Conservation (phyloP, 176 grass and related monocot genomes). For the Bolboschoenus planiculmis region DNA sequence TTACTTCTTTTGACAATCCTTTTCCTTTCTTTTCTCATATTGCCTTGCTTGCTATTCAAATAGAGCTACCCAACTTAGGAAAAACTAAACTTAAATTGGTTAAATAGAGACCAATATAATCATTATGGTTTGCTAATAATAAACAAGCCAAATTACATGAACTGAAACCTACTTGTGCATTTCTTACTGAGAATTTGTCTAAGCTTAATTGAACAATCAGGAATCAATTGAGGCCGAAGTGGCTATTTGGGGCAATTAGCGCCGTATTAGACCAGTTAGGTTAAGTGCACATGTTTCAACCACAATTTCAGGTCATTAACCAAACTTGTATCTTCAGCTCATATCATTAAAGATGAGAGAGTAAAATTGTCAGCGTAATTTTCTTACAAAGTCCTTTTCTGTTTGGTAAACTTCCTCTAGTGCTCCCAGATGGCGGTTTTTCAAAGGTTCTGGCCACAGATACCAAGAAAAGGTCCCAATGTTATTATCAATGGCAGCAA, state of each 20-base stretch:
- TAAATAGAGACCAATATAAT: neutral
- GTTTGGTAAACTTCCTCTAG: constrained; percentile 73
- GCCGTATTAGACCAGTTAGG: neutral
- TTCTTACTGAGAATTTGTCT: neutral
- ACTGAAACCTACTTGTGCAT: neutral
- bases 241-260: neutral
- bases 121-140: neutral
- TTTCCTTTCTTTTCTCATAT: too few species aligned
- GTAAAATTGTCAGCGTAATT: neutral
- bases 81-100: neutral
- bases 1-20: too few species aligned
- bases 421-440: constrained; percentile 87
- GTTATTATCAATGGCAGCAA: constrained; percentile 85
- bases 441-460: constrained; percentile 89
- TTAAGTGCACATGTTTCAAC: neutral
- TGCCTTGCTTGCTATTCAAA: too few species aligned
- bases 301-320: neutral
- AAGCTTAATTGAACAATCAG: neutral
- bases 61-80: neutral
- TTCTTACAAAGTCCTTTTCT: constrained; percentile 71
- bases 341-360: neutral
- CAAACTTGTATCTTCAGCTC: neutral
- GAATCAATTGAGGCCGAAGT: neutral
- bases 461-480: constrained; percentile 59
- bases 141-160: neutral